Percentiles rank a stretch among this genome's conserved stretches.
Evolutionary conservation across 2,329 filamentous ascomycete species (phyloP).

Genomic region (Paracamarosporium sp.): DNA sequence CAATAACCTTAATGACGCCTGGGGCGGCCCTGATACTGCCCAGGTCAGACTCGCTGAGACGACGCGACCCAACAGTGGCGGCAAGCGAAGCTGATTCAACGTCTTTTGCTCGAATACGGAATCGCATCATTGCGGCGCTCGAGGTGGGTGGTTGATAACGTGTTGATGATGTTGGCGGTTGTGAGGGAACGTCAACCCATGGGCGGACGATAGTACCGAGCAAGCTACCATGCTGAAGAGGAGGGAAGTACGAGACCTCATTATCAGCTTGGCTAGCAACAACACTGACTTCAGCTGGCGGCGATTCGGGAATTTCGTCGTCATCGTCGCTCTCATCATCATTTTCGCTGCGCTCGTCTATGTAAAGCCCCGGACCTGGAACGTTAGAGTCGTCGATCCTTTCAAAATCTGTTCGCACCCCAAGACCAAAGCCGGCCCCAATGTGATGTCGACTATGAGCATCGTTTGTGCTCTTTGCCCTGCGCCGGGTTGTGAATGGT

Average conservation of each 20-base stretch:
- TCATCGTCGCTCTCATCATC: slow-evolving; percentile 44
- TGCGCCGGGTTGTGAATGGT: slow-evolving; percentile 43
- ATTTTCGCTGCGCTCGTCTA: slow-evolving; percentile 47
- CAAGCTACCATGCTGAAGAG: slow-evolving; percentile 26
- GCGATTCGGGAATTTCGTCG: slow-evolving; percentile 38
- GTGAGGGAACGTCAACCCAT: slow-evolving; percentile 57
- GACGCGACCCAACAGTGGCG: slow-evolving; percentile 74
- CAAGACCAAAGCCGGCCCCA: slow-evolving; percentile 36
- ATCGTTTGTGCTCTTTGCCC: slow-evolving; percentile 57
- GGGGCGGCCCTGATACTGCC: slow-evolving; percentile 67
- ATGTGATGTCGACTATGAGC: slow-evolving; percentile 29
- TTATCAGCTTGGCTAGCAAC: slow-evolving; percentile 29
- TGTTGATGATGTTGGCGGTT: slow-evolving; percentile 37
- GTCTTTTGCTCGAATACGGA: slow-evolving; percentile 56
- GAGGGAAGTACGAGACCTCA: slow-evolving; percentile 39
- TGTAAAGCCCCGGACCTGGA: slow-evolving; percentile 58
- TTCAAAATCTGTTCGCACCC: slow-evolving; percentile 37
- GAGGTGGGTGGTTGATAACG: slow-evolving; percentile 60
- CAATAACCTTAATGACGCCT: slow-evolving; percentile 66
- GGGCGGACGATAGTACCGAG: slow-evolving; percentile 44
- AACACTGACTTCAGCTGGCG: slow-evolving; percentile 42
- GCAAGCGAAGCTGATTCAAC: slow-evolving; percentile 63
- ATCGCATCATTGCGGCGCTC: slow-evolving; percentile 62
- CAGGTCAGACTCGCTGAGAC: slow-evolving; percentile 68
- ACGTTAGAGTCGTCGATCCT: slow-evolving; percentile 49